Evolutionary conservation across 1,284 basidiomycete species (phyloP), one percentile per base, ranked within the genome.

Genomic region (Cryptococcus depauperatus): DNA sequence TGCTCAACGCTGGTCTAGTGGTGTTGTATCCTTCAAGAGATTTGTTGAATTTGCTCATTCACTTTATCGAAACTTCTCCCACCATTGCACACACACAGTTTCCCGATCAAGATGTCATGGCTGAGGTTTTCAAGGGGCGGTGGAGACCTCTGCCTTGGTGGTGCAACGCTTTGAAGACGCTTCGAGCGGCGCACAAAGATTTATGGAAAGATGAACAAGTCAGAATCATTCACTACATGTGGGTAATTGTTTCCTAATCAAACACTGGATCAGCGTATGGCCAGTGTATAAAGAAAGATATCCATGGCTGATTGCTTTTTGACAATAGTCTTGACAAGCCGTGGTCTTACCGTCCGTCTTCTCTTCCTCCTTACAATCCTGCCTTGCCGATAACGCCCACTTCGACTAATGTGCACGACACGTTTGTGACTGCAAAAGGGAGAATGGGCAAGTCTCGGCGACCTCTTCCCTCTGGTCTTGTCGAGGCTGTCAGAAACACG

Each of bases 21-120:
- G 79, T 97, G 32, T 75, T 95, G 35, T 79, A 77, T n/a, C 93
- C 92, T 0, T 70, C 68, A 3, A 29, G 43, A 23, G 26, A 39
- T 2, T 60, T 68, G 13, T 84, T 87, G 41, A 50, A 65, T 3
- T 60, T 73, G 11, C 76, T 93, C 49, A 70, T 75, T 18, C 57
- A 78, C 32, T 79, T 79, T 66, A 78, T 96, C 42, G 64, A 75
- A 44, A 83, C 80, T 2, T 82, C 83, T 22, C 79, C 83, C 4
- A 75, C 79, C 5, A 75, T 95, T 13, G 58, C 79, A 4, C 76
- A 75, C 1, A 92, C 83, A 71, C 75, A 75, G 32, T 97, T 97
- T 68, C 83, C 90, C 0, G 92, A 97, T 66, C 92, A 97, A 69
- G 92, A 97, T 60, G 77, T 95, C 21, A 78, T 97, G 26, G 79